Percentiles rank a stretch among this genome's conserved stretches.
These are phyloP conservation scores for Galeopsis tetrahit DNA, from an alignment of 257 asterid genomes.

Conservation along the genomic window DNA sequence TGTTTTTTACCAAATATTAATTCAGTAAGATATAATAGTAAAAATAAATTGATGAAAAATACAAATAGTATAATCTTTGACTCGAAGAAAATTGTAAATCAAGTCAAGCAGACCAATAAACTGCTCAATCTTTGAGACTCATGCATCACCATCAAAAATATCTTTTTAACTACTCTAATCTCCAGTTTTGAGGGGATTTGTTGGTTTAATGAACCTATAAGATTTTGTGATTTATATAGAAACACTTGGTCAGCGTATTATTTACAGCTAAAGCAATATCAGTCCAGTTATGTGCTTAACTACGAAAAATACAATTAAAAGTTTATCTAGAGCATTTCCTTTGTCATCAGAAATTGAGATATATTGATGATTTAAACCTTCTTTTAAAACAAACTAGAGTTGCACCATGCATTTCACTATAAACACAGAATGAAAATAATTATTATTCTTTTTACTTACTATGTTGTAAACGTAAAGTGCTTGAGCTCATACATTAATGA, in stretches of 20 bases:
- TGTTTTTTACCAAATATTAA: not conserved
- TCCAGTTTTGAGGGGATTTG: not conserved
- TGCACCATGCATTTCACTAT: not conserved
- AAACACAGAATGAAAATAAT: not conserved
- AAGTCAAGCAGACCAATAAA: not conserved
- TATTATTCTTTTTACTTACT: not conserved
- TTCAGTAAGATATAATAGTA: not conserved
- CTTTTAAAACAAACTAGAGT: not conserved
- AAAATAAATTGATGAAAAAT: not conserved
- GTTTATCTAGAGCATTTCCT: not conserved
- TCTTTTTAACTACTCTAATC: not conserved
- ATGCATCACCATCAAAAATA: not conserved
- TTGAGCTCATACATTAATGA: conserved; percentile 23
- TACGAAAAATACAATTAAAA: not conserved
- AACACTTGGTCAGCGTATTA: not conserved
- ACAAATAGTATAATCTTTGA: not conserved
- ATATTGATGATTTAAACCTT: not conserved
- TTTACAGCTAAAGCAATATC: not conserved
- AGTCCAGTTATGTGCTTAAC: not conserved
- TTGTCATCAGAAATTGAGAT: not conserved
- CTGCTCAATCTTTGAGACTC: not conserved
- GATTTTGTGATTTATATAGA: not conserved
- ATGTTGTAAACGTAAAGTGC: not conserved
- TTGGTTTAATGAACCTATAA: not conserved
- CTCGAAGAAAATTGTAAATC: not conserved